These are phyloP conservation scores for Pharus latifolius DNA, from an alignment of 176 grass and related monocot species.

Conservation along the genomic window DNA sequence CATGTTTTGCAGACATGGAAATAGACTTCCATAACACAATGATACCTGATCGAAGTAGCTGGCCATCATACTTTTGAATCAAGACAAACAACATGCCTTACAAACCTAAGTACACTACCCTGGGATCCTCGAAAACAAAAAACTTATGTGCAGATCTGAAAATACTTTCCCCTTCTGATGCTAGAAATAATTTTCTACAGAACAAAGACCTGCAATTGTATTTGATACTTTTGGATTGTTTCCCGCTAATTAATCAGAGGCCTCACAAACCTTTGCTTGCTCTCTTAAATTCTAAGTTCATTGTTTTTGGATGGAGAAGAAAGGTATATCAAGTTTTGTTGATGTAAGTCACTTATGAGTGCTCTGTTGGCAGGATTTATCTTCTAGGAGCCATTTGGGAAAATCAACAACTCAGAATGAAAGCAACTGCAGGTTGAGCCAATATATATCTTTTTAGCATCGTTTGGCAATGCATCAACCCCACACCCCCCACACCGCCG, in stretches of 20 bases:
- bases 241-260: not conserved
- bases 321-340: not conserved
- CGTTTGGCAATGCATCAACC: too few relatives aligned
- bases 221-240: not conserved
- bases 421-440: slow-evolving; percentile 27
- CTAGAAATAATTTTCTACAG: not conserved
- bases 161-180: not conserved
- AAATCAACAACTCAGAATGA: slow-evolving; percentile 28
- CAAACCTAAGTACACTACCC: too few relatives aligned
- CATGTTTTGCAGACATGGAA: too few relatives aligned
- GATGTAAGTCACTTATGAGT: not conserved
- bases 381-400: slow-evolving; percentile 28
- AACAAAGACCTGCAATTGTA: not conserved
- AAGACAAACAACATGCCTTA: too few relatives aligned
- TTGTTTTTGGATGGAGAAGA: not conserved
- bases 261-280: not conserved
- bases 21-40: too few relatives aligned
- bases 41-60: too few relatives aligned
- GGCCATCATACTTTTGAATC: too few relatives aligned
- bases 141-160: not conserved
- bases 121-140: too few relatives aligned
- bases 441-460: slow-evolving; percentile 3
- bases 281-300: not conserved
- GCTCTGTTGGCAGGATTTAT: slow-evolving; percentile 49
- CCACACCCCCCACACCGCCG: too few relatives aligned